phyloP scores from a whole-genome alignment of 2,329 filamentous ascomycete genomes.

The Epichloe elymi region DNA sequence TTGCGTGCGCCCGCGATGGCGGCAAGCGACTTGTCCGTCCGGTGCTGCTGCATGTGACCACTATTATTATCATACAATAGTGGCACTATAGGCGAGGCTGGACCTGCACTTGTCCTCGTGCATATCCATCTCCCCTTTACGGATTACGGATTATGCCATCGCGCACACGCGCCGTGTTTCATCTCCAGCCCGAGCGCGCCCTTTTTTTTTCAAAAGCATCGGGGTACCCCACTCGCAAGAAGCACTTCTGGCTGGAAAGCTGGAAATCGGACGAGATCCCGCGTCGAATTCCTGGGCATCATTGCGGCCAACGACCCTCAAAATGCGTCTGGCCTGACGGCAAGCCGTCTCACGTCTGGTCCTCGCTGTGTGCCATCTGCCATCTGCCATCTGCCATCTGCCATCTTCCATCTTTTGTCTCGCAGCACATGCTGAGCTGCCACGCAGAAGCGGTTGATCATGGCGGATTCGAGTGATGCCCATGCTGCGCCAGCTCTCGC shows the following conservation, averaged over 20 bases:
- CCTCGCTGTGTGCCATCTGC: constrained; percentile 10
- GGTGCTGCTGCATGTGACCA: no score
- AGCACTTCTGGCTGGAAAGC: neutral
- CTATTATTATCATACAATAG: no score
- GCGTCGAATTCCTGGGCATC: neutral
- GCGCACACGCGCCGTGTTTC: no score
- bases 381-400: constrained; percentile 14
- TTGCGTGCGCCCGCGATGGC: no score
- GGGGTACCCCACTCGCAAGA: neutral
- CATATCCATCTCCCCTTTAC: no score
- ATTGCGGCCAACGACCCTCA: constrained; percentile 6
- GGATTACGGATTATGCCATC: no score
- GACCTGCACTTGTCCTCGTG: no score
- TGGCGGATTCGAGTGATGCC: neutral
- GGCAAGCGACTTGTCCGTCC: no score
- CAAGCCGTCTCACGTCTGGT: constrained; percentile 11
- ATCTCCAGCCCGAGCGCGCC: no score
- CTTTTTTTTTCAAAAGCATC: no score
- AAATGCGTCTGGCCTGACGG: constrained; percentile 25
- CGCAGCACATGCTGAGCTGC: constrained; percentile 13
- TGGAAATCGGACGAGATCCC: neutral
- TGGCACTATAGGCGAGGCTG: no score
- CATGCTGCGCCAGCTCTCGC: neutral
- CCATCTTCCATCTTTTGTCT: constrained; percentile 11
- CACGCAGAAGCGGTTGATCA: neutral